Evolutionary conservation across 2,329 filamentous ascomycete species (phyloP), one percentile per base, ranked within the genome.

Genomic region (Exophiala bonariae): DNA sequence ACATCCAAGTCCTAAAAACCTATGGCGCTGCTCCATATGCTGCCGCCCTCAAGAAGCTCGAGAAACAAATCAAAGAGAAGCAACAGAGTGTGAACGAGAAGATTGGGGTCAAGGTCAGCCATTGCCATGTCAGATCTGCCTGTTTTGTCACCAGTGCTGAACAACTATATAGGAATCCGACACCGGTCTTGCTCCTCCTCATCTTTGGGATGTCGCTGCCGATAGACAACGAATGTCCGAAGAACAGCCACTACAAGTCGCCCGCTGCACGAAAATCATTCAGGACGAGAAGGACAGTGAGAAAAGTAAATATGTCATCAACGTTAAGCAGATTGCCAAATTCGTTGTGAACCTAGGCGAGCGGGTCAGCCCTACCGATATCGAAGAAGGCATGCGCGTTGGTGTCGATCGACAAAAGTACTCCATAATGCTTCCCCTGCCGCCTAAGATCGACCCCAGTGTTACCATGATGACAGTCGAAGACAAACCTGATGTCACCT

Each of bases 391-490:
- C 57, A 99, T 99, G 93, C 85, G 93, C 59, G 93, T 99, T 53
- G 93, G 91, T 66, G 93, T 99, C 67, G 93, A 99, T 71, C 82
- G 93, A 48, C 97, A 95, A 77, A 99, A 99, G 78, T 99, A 99
- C 73, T 93, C 99, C 74, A 99, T 99, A 63, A 84, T 99, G 70
- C 80, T 99, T 38, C 93, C 93, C 28, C 76, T 99, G 44, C 93
- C 93, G 34, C 93, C 93, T 28, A 99, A 97, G 80, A 99, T 99
- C 75, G 93, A 99, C 65, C 92, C 93, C 44, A 96, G 89, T 60
- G 93, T 99, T 59, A 99, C 93, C 31, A 99, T 99, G 93, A 99
- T 99, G 93, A 97, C 93, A 41, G 93, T 99, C 56, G 93, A 99
- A 76, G 93, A 99, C 75, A 99, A 99, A 78, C 93, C 93, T 13